Evolutionary conservation across 768 basidiomycete genomes (phyloP), one percentile per base, ranked within the genome.

Genomic region (Agrocybe chaxingu): DNA sequence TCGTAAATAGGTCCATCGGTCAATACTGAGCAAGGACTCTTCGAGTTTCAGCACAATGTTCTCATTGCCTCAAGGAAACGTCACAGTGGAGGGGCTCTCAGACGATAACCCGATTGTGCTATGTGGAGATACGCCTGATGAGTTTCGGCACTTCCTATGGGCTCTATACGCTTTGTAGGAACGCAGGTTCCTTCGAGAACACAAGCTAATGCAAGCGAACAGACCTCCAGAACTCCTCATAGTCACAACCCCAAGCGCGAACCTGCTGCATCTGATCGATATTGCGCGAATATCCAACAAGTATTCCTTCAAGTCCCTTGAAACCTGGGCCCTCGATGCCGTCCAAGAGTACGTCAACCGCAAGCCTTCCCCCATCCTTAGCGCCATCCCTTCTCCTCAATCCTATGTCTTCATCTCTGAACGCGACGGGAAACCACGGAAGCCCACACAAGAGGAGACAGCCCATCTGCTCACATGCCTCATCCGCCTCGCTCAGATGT

Each of bases 61-160:
- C 60, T 72, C 77, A 4, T 67, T 90, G 18, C 87, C 88, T 3
- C 79, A 82, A 61, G 84, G 80, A 2, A 65, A 70, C 36, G 62
- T 64, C 7, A 59, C 66, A 10, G 65, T 59, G 1, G 87, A 90
- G 58, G 89, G 89, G 3, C 63, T 60, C 11, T 81, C 79, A 7
- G 88, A 90, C 58, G 75, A 77, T 19, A 77, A 80, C 50, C 87
- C 89, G 1, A 78, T 91, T 33, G 54, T 80, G 30, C 72, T 90
- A 31, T 64, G 66, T 1, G 87, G 87, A 0, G 85, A 89, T 53
- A 80, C 78, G 0, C 73, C 77, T 7, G 66, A 74, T 3, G 85
- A 89, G 63, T 90, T 91, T 61, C 76, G 78, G 43, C 77, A 84
- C 61, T 86, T 91, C 57, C 74, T 91, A 31, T 87, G 84, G 84